Conservation (phyloP, 2,329 filamentous ascomycete genomes). For the Paecilomyces sp. region DNA sequence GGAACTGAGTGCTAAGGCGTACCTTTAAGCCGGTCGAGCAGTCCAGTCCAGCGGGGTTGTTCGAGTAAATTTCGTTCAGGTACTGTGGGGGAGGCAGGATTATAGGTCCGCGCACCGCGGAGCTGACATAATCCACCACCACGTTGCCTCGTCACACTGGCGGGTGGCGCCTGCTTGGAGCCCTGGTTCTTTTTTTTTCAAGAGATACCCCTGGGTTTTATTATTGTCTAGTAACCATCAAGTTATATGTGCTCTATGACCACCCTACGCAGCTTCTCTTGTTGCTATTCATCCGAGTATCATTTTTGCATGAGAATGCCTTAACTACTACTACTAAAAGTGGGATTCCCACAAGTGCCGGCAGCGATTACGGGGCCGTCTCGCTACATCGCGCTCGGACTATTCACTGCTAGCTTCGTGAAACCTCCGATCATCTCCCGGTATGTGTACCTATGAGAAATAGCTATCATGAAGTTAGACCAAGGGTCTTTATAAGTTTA, state of each 20-base stretch:
- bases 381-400: not conserved
- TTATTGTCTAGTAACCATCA: not conserved
- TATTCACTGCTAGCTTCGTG: not conserved
- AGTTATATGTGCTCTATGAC: too few relatives aligned
- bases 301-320: not conserved
- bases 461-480: not conserved
- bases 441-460: not conserved
- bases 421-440: not conserved
- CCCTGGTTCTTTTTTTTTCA: not conserved
- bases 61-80: constrained; percentile 27
- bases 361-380: not conserved
- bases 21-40: constrained; percentile 16
- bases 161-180: not conserved
- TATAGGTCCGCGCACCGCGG: not conserved
- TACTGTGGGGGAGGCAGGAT: constrained; percentile 22
- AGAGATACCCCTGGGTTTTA: not conserved
- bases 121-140: constrained; percentile 23
- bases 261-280: not conserved
- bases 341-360: not conserved
- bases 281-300: not conserved
- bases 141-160: not conserved
- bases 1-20: constrained; percentile 6
- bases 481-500: not conserved
- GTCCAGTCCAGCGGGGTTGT: constrained; percentile 21
- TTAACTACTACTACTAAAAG: not conserved